A percentile compares a stretch with the other conserved stretches of the same genome.
Conservation (phyloP, 768 basidiomycete species). For the Trametes coccinea region DNA sequence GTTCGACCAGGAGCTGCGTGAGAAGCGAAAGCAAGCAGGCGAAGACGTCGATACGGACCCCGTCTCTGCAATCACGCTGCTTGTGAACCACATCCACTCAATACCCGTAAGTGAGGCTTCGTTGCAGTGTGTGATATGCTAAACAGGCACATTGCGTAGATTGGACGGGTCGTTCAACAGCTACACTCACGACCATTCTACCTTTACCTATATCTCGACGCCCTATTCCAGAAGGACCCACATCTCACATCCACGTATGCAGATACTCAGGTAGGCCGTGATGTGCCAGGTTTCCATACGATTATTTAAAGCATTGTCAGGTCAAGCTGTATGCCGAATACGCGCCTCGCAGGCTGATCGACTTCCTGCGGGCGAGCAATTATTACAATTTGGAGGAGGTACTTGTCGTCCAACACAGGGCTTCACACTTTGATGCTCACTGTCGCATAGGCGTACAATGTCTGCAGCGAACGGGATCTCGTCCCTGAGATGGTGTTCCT, state of each 20-base stretch:
- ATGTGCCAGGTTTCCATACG: neutral
- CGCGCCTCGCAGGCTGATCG: conserved; percentile 75
- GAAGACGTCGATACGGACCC: conserved; percentile 43
- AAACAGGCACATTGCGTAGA: conserved; percentile 44
- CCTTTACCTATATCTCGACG: conserved; percentile 91
- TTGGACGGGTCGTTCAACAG: conserved; percentile 85
- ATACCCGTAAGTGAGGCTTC: conserved; percentile 69
- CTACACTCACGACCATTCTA: conserved; percentile 74
- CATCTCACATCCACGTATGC: conserved; percentile 78
- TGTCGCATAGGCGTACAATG: conserved; percentile 68
- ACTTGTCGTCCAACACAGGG: conserved; percentile 2
- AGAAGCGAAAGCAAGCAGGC: conserved; percentile 48
- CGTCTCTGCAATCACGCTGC: conserved; percentile 79
- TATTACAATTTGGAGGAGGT: conserved; percentile 90
- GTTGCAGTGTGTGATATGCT: neutral
- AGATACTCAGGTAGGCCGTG: conserved; percentile 68
- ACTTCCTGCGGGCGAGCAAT: conserved; percentile 88
- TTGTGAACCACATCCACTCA: conserved; percentile 94
- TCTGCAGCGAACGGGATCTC: conserved; percentile 82
- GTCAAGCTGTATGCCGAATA: conserved; percentile 92
- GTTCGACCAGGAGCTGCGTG: conserved; percentile 87
- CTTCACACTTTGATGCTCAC: neutral
- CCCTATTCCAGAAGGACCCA: conserved; percentile 84
- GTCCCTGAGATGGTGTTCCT: conserved; percentile 98
- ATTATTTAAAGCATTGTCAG: conserved; percentile 35